These are phyloP conservation scores for Fraxinus anomala DNA, from an alignment of 257 asterid species.

Conservation along the genomic window DNA sequence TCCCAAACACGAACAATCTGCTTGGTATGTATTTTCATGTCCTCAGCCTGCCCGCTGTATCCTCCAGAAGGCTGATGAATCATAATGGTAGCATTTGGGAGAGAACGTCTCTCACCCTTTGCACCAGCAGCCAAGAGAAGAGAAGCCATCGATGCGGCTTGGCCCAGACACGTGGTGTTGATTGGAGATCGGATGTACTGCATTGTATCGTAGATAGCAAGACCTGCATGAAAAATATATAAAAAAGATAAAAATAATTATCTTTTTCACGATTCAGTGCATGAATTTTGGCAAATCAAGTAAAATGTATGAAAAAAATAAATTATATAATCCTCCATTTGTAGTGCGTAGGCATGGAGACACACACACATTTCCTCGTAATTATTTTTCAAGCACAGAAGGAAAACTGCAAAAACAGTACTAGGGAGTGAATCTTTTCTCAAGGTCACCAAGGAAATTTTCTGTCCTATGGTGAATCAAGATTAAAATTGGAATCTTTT, in stretches of 20 bases:
- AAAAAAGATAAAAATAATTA: neutral
- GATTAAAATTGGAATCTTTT: too few relatives aligned
- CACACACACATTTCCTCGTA: too few relatives aligned
- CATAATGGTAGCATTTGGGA: conserved; percentile 92
- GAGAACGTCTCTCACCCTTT: conserved; percentile 83
- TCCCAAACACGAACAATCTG: conserved; percentile 90
- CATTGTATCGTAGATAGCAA: conserved; percentile 96
- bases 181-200: conserved; percentile 90
- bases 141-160: conserved; percentile 97
- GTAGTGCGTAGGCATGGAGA: too few relatives aligned
- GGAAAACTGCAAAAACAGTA: too few relatives aligned
- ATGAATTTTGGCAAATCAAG: neutral
- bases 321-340: neutral
- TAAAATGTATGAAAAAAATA: neutral
- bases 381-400: too few relatives aligned
- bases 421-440: neutral
- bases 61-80: conserved; percentile 98
- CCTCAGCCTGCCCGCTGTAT: conserved; percentile 89
- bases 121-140: conserved; percentile 96
- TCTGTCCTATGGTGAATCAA: too few relatives aligned
- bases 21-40: conserved; percentile 80
- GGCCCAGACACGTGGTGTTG: conserved; percentile 87
- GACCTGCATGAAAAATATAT: conserved; percentile 46
- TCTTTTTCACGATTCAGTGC: neutral
- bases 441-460: neutral